Evolutionary conservation across 352 stramenopile species (phyloP).

Genomic region (Globisporangium uncinulatum): DNA sequence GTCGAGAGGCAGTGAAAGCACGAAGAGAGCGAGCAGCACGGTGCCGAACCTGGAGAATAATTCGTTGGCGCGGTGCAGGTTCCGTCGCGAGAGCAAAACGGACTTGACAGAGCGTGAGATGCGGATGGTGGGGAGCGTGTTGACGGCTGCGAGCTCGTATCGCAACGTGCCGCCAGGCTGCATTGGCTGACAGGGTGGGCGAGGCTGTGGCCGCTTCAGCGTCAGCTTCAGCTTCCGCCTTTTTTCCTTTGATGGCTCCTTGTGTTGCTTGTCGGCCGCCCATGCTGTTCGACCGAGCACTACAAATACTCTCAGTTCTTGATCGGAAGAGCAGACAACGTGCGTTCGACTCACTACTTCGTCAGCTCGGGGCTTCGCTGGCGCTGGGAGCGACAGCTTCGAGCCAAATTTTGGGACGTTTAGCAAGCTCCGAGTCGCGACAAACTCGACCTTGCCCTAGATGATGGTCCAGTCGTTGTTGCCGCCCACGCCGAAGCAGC

Average conservation of each 20-base stretch:
- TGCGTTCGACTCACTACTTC: no score
- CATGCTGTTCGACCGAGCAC: no score
- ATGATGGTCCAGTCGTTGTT: conserved; percentile 1
- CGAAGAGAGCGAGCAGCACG: neutral
- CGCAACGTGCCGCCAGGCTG: neutral
- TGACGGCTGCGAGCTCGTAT: conserved; percentile 6
- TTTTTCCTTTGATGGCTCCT: neutral
- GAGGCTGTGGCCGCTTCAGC: neutral
- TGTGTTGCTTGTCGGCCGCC: neutral
- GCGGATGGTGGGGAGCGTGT: conserved; percentile 6
- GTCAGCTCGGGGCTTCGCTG: no score
- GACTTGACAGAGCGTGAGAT: conserved; percentile 7
- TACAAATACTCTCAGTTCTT: no score
- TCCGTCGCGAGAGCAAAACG: neutral
- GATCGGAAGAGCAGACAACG: no score
- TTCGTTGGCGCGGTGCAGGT: neutral
- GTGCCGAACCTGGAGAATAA: neutral
- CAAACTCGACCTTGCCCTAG: conserved; percentile 10
- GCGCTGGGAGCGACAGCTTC: neutral
- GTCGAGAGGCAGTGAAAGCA: conserved; percentile 3
- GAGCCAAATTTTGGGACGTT: neutral
- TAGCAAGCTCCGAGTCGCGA: neutral
- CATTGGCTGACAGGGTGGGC: neutral
- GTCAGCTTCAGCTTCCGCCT: neutral
- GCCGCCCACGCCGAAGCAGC: neutral